Evolutionary conservation across 495 filamentous ascomycete genomes (phyloP).

Genomic region (Zalerion maritima): DNA sequence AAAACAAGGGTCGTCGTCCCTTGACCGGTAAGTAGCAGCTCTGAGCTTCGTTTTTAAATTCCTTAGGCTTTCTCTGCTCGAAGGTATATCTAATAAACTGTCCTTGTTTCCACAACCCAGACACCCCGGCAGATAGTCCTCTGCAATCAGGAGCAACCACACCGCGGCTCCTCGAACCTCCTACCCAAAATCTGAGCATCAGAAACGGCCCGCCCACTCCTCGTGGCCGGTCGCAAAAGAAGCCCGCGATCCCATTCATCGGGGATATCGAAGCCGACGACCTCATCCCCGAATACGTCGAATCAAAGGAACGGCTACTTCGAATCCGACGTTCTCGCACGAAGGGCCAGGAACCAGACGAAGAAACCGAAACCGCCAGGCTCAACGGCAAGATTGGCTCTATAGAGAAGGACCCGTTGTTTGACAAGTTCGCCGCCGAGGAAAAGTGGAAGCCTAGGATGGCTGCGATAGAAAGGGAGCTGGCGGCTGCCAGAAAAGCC

Average conservation of each 20-base stretch:
- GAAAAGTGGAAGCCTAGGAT: constrained; percentile 53
- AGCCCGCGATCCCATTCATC: constrained; percentile 28
- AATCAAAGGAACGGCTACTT: constrained; percentile 56
- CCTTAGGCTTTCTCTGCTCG: too few species aligned
- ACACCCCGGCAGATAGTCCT: constrained; percentile 31
- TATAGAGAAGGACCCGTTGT: constrained; percentile 74
- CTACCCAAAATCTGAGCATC: constrained; percentile 11
- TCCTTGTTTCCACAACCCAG: too few species aligned
- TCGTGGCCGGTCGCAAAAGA: constrained; percentile 15
- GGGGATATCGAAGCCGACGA: constrained; percentile 56
- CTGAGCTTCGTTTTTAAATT: too few species aligned
- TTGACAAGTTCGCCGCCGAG: constrained; percentile 66
- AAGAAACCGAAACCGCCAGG: constrained; percentile 36
- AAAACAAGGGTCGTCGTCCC: constrained; percentile 18
- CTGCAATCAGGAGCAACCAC: constrained; percentile 32
- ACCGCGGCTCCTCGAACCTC: constrained; percentile 22
- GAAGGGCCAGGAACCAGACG: constrained; percentile 26
- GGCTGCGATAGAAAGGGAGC: constrained; percentile 49
- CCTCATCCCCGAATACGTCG: constrained; percentile 59
- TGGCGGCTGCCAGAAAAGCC: constrained; percentile 23
- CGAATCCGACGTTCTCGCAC: constrained; percentile 50
- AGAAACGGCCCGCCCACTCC: constrained; percentile 17
- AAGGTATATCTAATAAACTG: too few species aligned
- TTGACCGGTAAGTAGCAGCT: too few species aligned
- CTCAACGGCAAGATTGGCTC: constrained; percentile 55